These are phyloP conservation scores for Sclerotiophoma versabilis DNA, from an alignment of 2,329 filamentous ascomycete species.

Conservation along the genomic window DNA sequence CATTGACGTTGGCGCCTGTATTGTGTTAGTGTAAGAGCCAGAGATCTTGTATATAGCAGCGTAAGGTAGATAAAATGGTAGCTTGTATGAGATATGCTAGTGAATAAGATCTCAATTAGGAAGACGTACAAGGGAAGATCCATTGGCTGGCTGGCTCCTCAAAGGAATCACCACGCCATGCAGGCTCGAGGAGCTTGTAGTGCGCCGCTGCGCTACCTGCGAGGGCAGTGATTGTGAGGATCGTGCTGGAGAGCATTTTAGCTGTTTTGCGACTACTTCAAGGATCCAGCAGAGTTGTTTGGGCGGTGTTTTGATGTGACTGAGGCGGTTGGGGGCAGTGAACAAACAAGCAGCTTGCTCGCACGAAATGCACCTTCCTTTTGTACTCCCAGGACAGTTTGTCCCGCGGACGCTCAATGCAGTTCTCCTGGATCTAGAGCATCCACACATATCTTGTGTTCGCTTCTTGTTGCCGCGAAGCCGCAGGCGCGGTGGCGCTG, in stretches of 20 bases:
- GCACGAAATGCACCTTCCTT: not conserved
- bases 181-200: slow-evolving; percentile 52
- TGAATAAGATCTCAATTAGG: too few species aligned
- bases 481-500: not conserved
- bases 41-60: not conserved
- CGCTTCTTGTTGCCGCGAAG: slow-evolving; percentile 10
- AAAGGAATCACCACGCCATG: slow-evolving; percentile 55
- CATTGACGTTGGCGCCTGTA: slow-evolving; percentile 51
- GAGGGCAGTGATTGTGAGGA: slow-evolving; percentile 34
- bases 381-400: slow-evolving; percentile 1
- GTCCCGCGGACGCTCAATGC: not conserved
- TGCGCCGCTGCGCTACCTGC: slow-evolving; percentile 50
- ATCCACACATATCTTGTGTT: not conserved
- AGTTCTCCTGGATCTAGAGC: slow-evolving; percentile 11
- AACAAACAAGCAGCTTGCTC: not conserved
- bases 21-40: not conserved
- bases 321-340: not conserved
- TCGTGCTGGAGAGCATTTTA: slow-evolving; percentile 30
- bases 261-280: not conserved
- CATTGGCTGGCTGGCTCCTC: slow-evolving; percentile 47
- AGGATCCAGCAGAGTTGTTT: too few species aligned
- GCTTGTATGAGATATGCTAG: too few species aligned
- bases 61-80: too few species aligned
- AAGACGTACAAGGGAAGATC: slow-evolving; percentile 51
- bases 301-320: not conserved